phyloP scores from a whole-genome alignment of 2,329 filamentous ascomycete genomes.

The Rhynchosporium secalis region DNA sequence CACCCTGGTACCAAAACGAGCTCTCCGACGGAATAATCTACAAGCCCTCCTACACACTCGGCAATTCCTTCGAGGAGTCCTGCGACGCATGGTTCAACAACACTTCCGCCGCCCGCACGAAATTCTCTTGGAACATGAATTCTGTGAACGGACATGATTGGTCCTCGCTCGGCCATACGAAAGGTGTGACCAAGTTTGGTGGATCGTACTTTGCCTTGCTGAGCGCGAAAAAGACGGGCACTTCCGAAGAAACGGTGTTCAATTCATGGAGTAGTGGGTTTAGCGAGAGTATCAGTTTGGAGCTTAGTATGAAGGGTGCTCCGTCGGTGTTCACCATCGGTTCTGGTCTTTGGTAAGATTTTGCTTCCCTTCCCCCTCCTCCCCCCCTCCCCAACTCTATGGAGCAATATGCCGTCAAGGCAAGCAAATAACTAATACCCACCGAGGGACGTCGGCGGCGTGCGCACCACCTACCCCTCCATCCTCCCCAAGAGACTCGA shows the following conservation, averaged over 20 bases:
- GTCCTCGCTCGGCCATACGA: constrained; percentile 16
- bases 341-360: constrained; percentile 2
- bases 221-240: background rate
- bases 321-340: constrained; percentile 8
- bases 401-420: background rate
- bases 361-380: background rate
- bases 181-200: constrained; percentile 1
- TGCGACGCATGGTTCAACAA: constrained; percentile 22
- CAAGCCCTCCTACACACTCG: constrained; percentile 17
- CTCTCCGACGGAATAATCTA: constrained; percentile 18
- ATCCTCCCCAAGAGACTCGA: constrained; percentile 12
- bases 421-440: background rate
- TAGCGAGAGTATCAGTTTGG: constrained; percentile 3
- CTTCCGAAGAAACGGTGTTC: background rate
- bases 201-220: background rate
- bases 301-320: constrained; percentile 2
- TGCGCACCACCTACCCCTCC: constrained; percentile 19
- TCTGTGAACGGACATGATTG: constrained; percentile 21
- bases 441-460: constrained; percentile 16
- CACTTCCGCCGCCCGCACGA: constrained; percentile 7
- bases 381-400: too few species aligned
- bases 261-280: background rate
- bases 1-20: constrained; percentile 14
- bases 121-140: constrained; percentile 17
- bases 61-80: constrained; percentile 16